Evolutionary conservation across 805 yeast species (phyloP).

Genomic region (Saturnispora galanensis): DNA sequence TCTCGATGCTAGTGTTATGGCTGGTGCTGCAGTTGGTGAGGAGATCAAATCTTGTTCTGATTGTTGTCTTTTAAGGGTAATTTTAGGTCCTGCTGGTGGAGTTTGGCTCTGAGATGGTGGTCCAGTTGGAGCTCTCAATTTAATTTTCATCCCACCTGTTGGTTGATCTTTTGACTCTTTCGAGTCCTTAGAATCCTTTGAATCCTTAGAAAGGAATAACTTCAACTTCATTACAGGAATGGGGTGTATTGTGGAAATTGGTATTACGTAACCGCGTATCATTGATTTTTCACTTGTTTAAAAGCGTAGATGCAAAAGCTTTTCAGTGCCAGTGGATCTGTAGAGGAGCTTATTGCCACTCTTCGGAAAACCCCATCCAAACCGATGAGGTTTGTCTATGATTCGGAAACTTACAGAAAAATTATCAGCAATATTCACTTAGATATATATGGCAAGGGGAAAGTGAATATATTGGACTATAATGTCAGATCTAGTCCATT

Average conservation of each 20-base stretch:
- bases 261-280: too few relatives aligned
- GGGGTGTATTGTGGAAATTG: too few relatives aligned
- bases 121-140: conserved; percentile 10
- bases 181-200: neutral
- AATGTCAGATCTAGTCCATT: conserved; percentile 53
- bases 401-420: conserved; percentile 14
- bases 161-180: neutral
- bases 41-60: conserved; percentile 22
- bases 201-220: neutral
- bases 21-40: conserved; percentile 10
- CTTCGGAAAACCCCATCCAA: conserved; percentile 3
- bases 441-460: conserved; percentile 13
- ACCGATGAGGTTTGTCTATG: conserved; percentile 12
- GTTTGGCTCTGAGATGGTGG: neutral
- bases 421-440: conserved; percentile 40
- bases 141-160: conserved; percentile 7
- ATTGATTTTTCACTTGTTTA: neutral
- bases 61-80: conserved; percentile 57
- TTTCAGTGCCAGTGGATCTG: conserved; percentile 5
- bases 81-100: conserved; percentile 24
- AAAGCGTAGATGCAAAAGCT: conserved; percentile 12
- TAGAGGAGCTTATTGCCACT: conserved; percentile 4
- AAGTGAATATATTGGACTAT: conserved; percentile 47
- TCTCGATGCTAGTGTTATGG: conserved; percentile 18
- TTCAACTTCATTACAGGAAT: conserved; percentile 3